Conservation (phyloP, 495 filamentous ascomycete genomes). For the Saxispiralis lemnorum region DNA sequence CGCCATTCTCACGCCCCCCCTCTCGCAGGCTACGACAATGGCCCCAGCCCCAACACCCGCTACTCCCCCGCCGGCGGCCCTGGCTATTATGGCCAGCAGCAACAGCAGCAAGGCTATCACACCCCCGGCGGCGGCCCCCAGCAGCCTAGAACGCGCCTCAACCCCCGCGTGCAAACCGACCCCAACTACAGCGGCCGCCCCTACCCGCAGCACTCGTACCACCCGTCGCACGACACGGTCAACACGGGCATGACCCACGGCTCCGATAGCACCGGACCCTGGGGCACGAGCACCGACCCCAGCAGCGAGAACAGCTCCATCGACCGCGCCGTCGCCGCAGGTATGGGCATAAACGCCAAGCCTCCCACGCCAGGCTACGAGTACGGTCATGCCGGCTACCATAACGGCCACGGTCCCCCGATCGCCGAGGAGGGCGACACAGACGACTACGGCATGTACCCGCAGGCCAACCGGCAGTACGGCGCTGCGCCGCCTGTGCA, state of each 20-base stretch:
- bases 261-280: conserved; percentile 47
- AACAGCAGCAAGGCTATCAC: conserved; percentile 22
- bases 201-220: conserved; percentile 50
- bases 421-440: conserved; percentile 9
- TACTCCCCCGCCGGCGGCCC: conserved; percentile 4
- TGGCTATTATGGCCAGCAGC: conserved; percentile 17
- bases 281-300: conserved; percentile 70
- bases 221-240: conserved; percentile 68
- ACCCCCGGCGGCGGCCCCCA: conserved; percentile 7
- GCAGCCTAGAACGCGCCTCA: conserved; percentile 3
- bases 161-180: conserved; percentile 15
- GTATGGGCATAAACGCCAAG: conserved; percentile 29
- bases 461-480: background rate
- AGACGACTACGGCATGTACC: background rate
- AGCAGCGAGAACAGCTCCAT: conserved; percentile 83
- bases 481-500: conserved; percentile 1
- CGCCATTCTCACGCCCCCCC: conserved; percentile 4
- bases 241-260: conserved; percentile 54
- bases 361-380: conserved; percentile 8
- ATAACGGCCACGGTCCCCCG: background rate
- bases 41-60: conserved; percentile 5
- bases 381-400: background rate
- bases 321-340: conserved; percentile 39
- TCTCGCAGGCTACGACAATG: conserved; percentile 13
- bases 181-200: conserved; percentile 25